Conservation (phyloP, 2,329 filamentous ascomycete species). For the Trichoderma sp. region DNA sequence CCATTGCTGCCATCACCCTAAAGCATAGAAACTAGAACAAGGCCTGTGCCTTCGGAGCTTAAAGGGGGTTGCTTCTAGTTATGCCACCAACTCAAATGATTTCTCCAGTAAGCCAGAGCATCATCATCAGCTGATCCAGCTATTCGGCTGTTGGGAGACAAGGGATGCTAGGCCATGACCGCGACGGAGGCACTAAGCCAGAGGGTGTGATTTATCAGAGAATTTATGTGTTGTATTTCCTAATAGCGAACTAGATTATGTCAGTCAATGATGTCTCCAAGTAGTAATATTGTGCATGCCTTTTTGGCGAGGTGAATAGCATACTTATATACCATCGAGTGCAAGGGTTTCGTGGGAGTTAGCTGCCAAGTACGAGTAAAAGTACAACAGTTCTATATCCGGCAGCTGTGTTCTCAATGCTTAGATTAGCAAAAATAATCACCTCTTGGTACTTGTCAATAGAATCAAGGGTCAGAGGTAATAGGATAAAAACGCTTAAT, state of each 20-base stretch:
- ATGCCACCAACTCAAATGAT: conserved; percentile 23
- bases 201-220: conserved; percentile 17
- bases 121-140: conserved; percentile 21
- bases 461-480: background rate
- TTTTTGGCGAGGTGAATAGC: background rate
- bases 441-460: background rate
- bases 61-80: conserved; percentile 21
- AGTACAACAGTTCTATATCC: background rate
- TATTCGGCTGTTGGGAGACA: conserved; percentile 20
- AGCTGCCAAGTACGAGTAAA: background rate
- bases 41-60: conserved; percentile 2
- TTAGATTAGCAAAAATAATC: background rate
- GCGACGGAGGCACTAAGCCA: background rate
- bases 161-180: conserved; percentile 1
- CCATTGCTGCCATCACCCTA: conserved; percentile 22
- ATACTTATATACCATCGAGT: background rate
- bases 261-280: background rate
- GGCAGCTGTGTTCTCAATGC: background rate
- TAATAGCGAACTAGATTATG: background rate
- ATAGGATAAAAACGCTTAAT: background rate
- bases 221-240: background rate
- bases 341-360: background rate
- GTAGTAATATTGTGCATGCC: background rate
- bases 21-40: conserved; percentile 22
- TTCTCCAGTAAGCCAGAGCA: conserved; percentile 19